Base-by-base conservation (phyloP, 345 rosid species). In the Jatropha curcas region DNA sequence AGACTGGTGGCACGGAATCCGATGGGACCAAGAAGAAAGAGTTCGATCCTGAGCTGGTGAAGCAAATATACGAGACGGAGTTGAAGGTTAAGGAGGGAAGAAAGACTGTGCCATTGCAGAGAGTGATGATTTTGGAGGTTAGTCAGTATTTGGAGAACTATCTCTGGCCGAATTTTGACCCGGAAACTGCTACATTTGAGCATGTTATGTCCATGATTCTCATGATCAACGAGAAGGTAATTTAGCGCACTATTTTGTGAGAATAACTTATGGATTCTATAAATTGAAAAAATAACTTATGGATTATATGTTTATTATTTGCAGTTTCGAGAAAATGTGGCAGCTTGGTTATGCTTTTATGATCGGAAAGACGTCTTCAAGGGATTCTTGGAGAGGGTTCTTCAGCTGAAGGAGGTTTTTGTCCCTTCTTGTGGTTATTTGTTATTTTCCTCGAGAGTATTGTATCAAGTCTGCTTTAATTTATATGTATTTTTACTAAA, bases 191-290 rank as follows among this genome's bases (percentile, higher is more conserved):
- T 0, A 81, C 93, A 5, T 92, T 88, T 65, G 98, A 95, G 90
- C 99, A 95, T 76, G 90, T 90, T 6, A 95, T 95, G 96, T 95
- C 98, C 19, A 90, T 95, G 97, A 90, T 92, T 68, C 91, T 95
- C 67, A 95, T 95, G 98, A 83, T 95, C 57, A 94, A 94, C 72
- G 98, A 91, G 86, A 91, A 91, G 97, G 96, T 90, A 74, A 77
- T 34, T 63, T 20, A 41, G 45, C n/a, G n/a, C n/a, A n/a, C n/a
- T n/a, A n/a, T n/a, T n/a, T n/a, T 9, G 45, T 7, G 2, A 41
- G 11, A 7, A 41, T 41, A 41, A 41, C 11, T 41, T 41, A 41
- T 41, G 45, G 12, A 13, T 41, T 19, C 16, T 48, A n/a, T 50
- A n/a, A n/a, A n/a, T n/a, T 9, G 45, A 41, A 9, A 41, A 41